Percentiles rank a stretch among this genome's conserved stretches.
These are phyloP conservation scores for Colletotrichum tamarilloi DNA, from an alignment of 2,329 filamentous ascomycete genomes.

Conservation along the genomic window DNA sequence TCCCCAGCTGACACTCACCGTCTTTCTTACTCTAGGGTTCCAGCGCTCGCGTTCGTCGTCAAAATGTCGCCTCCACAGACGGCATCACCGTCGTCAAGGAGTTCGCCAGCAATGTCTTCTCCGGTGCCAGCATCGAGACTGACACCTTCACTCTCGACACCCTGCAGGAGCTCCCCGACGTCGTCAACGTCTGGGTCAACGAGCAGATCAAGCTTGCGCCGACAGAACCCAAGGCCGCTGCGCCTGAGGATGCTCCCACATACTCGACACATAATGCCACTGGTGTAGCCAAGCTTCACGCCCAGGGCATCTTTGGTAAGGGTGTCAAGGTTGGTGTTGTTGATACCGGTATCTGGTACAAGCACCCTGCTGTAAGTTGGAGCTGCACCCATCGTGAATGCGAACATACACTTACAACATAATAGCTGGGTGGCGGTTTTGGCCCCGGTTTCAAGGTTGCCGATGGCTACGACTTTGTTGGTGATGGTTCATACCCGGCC, in stretches of 20 bases:
- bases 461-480: conserved; percentile 41
- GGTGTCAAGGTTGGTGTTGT: conserved; percentile 53
- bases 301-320: conserved; percentile 49
- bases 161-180: conserved; percentile 45
- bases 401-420: background rate
- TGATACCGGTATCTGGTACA: conserved; percentile 54
- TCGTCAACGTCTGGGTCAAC: conserved; percentile 51
- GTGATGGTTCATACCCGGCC: conserved; percentile 35
- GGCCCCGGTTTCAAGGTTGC: conserved; percentile 38
- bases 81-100: conserved; percentile 40
- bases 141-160: conserved; percentile 42
- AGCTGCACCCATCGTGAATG: background rate
- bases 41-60: conserved; percentile 33
- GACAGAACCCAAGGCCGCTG: conserved; percentile 24
- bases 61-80: conserved; percentile 37
- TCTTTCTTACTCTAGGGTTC: conserved; percentile 5
- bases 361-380: conserved; percentile 47
- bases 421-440: conserved; percentile 30
- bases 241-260: conserved; percentile 17
- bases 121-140: conserved; percentile 44
- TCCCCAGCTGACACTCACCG: conserved; percentile 13
- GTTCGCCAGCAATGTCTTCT: conserved; percentile 43
- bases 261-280: conserved; percentile 51
- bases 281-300: conserved; percentile 51
- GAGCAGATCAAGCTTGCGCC: conserved; percentile 36